Evolutionary conservation across 2,329 filamentous ascomycete genomes (phyloP).

Genomic region (Bipolaris bicolor): DNA sequence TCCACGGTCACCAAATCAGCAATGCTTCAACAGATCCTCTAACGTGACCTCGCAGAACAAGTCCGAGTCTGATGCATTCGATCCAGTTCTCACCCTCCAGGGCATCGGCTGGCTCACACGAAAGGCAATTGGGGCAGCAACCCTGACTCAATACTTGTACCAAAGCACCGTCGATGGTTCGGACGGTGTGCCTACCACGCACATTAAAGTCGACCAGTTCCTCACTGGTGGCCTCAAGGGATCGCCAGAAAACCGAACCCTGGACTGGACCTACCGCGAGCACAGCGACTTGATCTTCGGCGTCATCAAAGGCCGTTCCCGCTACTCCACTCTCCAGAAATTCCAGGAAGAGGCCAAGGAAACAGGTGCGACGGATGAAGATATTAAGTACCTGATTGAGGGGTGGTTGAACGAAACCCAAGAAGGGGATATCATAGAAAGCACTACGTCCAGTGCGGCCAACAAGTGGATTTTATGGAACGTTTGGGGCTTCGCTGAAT

Average conservation of each 20-base stretch:
- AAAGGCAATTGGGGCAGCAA: slow-evolving; percentile 72
- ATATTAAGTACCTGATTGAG: slow-evolving; percentile 32
- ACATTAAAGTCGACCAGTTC: slow-evolving; percentile 75
- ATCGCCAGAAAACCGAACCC: slow-evolving; percentile 63
- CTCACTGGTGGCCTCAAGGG: slow-evolving; percentile 73
- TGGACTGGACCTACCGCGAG: slow-evolving; percentile 66
- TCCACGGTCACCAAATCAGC: background rate
- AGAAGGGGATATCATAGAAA: slow-evolving; percentile 44
- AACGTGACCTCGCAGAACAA: slow-evolving; percentile 66
- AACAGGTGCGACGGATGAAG: slow-evolving; percentile 28
- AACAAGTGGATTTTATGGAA: slow-evolving; percentile 48
- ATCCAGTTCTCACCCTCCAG: slow-evolving; percentile 70
- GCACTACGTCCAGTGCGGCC: slow-evolving; percentile 41
- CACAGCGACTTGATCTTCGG: slow-evolving; percentile 85
- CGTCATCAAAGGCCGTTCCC: slow-evolving; percentile 65
- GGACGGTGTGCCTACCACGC: slow-evolving; percentile 46
- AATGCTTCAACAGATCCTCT: background rate
- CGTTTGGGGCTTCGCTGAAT: slow-evolving; percentile 43
- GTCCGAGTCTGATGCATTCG: slow-evolving; percentile 70
- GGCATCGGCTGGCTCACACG: slow-evolving; percentile 68
- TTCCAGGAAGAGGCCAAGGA: slow-evolving; percentile 31
- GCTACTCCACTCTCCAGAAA: slow-evolving; percentile 51
- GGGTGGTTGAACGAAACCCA: slow-evolving; percentile 40
- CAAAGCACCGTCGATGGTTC: slow-evolving; percentile 26
- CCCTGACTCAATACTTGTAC: slow-evolving; percentile 68